Percentiles rank a stretch among this genome's conserved stretches.
phyloP scores from a whole-genome alignment of 2,329 filamentous ascomycete genomes.

The Parasarocladium wereldwijsianum region DNA sequence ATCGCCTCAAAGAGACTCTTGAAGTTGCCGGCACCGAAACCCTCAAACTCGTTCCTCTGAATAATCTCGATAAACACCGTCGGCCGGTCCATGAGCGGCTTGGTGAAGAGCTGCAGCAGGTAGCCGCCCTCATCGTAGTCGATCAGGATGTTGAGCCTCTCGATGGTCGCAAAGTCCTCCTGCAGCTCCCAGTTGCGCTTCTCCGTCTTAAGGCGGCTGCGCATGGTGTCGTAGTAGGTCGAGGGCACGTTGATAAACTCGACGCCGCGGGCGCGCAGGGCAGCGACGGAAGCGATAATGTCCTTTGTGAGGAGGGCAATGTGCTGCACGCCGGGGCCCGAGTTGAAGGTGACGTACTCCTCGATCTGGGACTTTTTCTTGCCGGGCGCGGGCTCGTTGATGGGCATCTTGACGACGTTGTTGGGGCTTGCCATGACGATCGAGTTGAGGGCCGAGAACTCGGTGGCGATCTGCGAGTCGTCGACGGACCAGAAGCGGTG shows the following conservation, averaged over 20 bases:
- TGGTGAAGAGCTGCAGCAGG: slow-evolving; percentile 61
- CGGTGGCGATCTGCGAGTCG: slow-evolving; percentile 82
- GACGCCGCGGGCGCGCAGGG: slow-evolving; percentile 72
- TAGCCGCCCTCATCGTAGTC: slow-evolving; percentile 93
- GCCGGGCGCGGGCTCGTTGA: slow-evolving; percentile 85
- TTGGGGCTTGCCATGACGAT: slow-evolving; percentile 83
- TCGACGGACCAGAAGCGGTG: slow-evolving; percentile 97
- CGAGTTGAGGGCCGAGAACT: slow-evolving; percentile 76
- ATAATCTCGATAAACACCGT: slow-evolving; percentile 97
- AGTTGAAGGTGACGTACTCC: slow-evolving; percentile 83
- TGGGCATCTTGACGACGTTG: slow-evolving; percentile 90
- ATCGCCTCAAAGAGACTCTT: slow-evolving; percentile 92
- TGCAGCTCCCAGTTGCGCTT: slow-evolving; percentile 47
- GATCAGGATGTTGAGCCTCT: slow-evolving; percentile 73
- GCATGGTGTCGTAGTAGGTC: slow-evolving; percentile 76
- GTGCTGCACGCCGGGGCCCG: slow-evolving; percentile 82
- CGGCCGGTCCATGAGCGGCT: slow-evolving; percentile 85
- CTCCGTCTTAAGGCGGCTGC: slow-evolving; percentile 52
- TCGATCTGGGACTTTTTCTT: slow-evolving; percentile 92
- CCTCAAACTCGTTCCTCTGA: slow-evolving; percentile 77
- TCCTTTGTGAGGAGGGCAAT: slow-evolving; percentile 73
- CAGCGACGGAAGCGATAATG: slow-evolving; percentile 64
- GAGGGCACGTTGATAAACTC: slow-evolving; percentile 83
- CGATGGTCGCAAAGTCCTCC: slow-evolving; percentile 66
- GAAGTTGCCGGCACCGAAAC: slow-evolving; percentile 92